phyloP scores from a whole-genome alignment of 805 yeast species.

The Lachancea lanzarotensis region DNA sequence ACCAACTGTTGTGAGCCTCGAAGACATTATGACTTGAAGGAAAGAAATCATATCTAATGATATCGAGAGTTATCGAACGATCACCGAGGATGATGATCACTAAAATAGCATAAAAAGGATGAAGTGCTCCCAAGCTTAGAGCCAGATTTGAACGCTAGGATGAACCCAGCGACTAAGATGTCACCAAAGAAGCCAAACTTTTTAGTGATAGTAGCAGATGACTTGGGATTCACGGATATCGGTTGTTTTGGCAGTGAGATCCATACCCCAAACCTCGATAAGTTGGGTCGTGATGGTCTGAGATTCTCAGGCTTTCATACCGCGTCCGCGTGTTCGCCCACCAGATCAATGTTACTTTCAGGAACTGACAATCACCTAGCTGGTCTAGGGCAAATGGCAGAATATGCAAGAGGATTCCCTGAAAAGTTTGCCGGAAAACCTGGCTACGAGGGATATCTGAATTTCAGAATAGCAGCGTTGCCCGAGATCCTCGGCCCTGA shows the following conservation, averaged over 20 bases:
- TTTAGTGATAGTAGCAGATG: slow-evolving; percentile 53
- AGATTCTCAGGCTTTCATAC: slow-evolving; percentile 57
- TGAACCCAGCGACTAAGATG: not conserved
- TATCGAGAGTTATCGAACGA: too few species aligned
- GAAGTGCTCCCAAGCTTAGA: too few species aligned
- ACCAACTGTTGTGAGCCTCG: too few species aligned
- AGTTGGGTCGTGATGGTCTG: slow-evolving; percentile 40
- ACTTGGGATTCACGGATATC: slow-evolving; percentile 52
- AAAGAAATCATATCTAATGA: too few species aligned
- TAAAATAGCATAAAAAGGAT: too few species aligned
- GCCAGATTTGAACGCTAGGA: too few species aligned
- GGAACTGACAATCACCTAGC: slow-evolving; percentile 61
- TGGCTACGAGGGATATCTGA: slow-evolving; percentile 51
- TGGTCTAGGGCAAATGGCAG: slow-evolving; percentile 54
- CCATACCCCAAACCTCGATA: slow-evolving; percentile 45
- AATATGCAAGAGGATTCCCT: slow-evolving; percentile 31
- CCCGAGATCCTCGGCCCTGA: slow-evolving; percentile 44
- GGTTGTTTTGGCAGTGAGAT: slow-evolving; percentile 53
- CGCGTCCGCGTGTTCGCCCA: slow-evolving; percentile 61
- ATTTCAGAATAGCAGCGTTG: slow-evolving; percentile 45
- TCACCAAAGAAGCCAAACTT: slow-evolving; percentile 38
- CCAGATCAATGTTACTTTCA: slow-evolving; percentile 52
- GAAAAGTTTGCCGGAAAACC: slow-evolving; percentile 39
- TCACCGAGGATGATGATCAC: too few species aligned
- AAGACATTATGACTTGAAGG: too few species aligned